Percentiles rank a stretch among this genome's conserved stretches.
Conservation (phyloP, 148 eudicot genomes). For the Silene conica region DNA sequence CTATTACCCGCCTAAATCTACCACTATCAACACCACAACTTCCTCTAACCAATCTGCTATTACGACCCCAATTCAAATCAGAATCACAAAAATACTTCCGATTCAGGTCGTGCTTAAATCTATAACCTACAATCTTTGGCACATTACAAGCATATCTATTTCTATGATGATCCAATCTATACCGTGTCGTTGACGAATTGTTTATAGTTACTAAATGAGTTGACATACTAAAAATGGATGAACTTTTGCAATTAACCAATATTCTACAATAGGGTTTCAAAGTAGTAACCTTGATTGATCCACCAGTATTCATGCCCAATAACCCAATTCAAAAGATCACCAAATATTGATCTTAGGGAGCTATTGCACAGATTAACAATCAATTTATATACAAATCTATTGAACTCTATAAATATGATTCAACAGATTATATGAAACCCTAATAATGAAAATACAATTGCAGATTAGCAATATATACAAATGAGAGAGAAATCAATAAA, state of each 20-base stretch:
- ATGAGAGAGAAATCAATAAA: neutral
- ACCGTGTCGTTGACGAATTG: slow-evolving; percentile 42
- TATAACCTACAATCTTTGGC: slow-evolving; percentile 34
- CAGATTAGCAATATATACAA: slow-evolving; percentile 5
- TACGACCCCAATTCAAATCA: slow-evolving; percentile 43
- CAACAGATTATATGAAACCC: slow-evolving; percentile 21
- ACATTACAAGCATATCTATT: slow-evolving; percentile 23
- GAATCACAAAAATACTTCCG: slow-evolving; percentile 53
- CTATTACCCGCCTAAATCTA: slow-evolving; percentile 27
- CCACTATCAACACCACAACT: slow-evolving; percentile 20
- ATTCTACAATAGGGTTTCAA: slow-evolving; percentile 59
- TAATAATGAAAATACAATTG: neutral
- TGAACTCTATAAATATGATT: slow-evolving; percentile 24
- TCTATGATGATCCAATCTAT: slow-evolving; percentile 19
- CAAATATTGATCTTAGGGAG: neutral
- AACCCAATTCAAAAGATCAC: slow-evolving; percentile 9
- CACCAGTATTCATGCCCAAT: slow-evolving; percentile 45
- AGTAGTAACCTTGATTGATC: slow-evolving; percentile 47
- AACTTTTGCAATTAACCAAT: slow-evolving; percentile 37
- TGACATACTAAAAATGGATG: slow-evolving; percentile 40
- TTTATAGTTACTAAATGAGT: slow-evolving; percentile 15
- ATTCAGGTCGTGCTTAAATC: slow-evolving; percentile 33
- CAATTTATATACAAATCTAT: slow-evolving; percentile 12
- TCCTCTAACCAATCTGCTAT: slow-evolving; percentile 35
- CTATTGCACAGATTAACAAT: neutral